These are phyloP conservation scores for Pseudogymnoascus sp. DNA, from an alignment of 2,329 filamentous ascomycete genomes.

Conservation along the genomic window DNA sequence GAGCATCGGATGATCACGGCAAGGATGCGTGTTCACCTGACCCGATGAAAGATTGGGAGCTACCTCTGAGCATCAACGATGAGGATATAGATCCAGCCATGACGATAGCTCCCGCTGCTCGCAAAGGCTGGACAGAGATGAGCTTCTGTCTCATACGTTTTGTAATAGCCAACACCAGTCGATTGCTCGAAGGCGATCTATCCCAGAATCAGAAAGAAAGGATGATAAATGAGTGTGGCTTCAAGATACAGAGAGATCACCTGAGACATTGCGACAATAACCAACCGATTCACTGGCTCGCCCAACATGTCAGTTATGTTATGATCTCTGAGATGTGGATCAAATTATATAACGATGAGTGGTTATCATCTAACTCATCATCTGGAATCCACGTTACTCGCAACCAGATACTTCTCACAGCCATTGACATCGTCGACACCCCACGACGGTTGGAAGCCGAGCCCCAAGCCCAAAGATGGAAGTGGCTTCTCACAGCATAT, in stretches of 20 bases:
- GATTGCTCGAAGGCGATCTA: constrained; percentile 9
- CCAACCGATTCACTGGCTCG: neutral
- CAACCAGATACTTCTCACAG: constrained; percentile 1
- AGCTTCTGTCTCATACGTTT: constrained; percentile 34
- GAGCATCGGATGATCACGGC: constrained; percentile 54
- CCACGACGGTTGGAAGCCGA: neutral
- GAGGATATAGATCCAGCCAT: constrained; percentile 42
- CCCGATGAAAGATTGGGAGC: constrained; percentile 43
- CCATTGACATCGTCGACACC: constrained; percentile 2
- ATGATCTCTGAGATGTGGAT: neutral
- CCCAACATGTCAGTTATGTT: neutral
- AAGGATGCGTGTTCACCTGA: constrained; percentile 41
- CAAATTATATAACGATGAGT: neutral
- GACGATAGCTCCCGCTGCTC: constrained; percentile 39
- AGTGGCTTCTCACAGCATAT: neutral
- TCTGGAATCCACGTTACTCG: neutral
- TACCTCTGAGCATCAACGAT: constrained; percentile 54
- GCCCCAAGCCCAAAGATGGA: neutral
- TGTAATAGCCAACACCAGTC: constrained; percentile 28
- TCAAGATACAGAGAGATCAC: neutral
- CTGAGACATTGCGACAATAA: neutral
- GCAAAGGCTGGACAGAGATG: constrained; percentile 48
- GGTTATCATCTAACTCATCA: neutral
- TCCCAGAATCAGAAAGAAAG: neutral
- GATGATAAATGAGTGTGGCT: neutral